phyloP scores from a whole-genome alignment of 1,139 yeast genomes.

The Sugiyamaella xylanicola region DNA sequence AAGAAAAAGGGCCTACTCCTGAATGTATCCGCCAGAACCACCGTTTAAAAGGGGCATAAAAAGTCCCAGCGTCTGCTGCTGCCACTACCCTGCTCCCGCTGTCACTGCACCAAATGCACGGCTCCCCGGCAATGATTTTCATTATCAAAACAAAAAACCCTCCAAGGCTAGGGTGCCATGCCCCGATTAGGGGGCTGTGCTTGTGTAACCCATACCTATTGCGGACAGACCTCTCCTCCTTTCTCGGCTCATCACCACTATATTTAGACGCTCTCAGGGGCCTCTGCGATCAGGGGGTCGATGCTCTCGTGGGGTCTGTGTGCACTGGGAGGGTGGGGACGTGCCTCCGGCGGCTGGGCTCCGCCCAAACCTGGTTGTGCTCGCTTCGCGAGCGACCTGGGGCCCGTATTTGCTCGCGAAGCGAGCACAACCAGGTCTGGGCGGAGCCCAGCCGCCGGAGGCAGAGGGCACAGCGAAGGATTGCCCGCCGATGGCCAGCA shows the following conservation, averaged over 20 bases:
- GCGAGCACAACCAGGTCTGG: background rate
- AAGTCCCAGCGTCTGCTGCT: background rate
- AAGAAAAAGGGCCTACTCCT: background rate
- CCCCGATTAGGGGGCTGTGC: background rate
- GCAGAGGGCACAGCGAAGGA: too few relatives aligned
- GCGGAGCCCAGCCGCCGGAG: too few relatives aligned
- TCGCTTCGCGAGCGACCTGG: background rate
- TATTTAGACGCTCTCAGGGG: background rate
- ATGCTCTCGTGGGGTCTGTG: too few relatives aligned
- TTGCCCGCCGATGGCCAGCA: too few relatives aligned
- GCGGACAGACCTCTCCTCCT: background rate
- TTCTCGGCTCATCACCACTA: background rate
- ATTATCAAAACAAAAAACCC: background rate
- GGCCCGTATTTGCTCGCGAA: too few relatives aligned
- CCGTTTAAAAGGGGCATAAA: background rate
- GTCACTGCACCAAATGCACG: too few relatives aligned
- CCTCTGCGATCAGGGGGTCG: too few relatives aligned
- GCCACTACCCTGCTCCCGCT: too few relatives aligned
- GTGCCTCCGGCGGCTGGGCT: background rate
- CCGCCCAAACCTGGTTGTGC: background rate
- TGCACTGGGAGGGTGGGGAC: background rate
- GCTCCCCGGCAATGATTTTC: background rate
- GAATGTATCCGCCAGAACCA: background rate
- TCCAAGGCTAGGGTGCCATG: background rate
- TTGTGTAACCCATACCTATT: background rate